Evolutionary conservation across 2,329 filamentous ascomycete species (phyloP), one percentile per base, ranked within the genome.

Genomic region (Zymoseptoria brevis): DNA sequence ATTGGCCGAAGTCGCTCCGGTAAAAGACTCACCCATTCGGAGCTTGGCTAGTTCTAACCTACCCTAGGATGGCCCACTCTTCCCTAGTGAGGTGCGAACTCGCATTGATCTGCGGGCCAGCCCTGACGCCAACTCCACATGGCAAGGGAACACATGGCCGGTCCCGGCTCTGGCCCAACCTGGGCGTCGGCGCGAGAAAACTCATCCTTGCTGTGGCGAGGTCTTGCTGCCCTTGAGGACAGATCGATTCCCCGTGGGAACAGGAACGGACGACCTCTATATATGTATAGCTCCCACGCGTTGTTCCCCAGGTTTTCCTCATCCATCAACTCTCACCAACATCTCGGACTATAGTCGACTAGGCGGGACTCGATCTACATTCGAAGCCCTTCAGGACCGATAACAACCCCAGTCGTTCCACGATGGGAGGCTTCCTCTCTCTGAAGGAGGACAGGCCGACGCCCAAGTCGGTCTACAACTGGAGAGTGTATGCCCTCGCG

Each of bases 381-480:
- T 11, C 35, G 16, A 7, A 6, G 11, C 16, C 13, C 13, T 7
- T n/a, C 16, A 45, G 35, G 35, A 45, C 35, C 13, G 29, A 26
- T 29, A 8, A 26, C 16, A 24, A 8, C 22, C 19, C 7, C 22
- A 11, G 3, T n/a, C 41, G 52, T 21, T 51, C 26, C 60, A 71
- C 8, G 30, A 75, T 74, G 73, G 72, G 71, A 51, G 62, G 62
- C 60, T 66, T 74, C 55, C 68, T 74, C 50, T 67, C 70, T 8
- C 61, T 75, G 51, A 71, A 73, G 58, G 72, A 74, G 62, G 72
- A 73, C 53, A 63, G 81, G 64, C 81, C 81, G 16, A 84, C 81
- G 60, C 82, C 81, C 21, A 79, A 77, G 68, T 75, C 74, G 56
- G 81, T 84, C 58, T 84, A 84, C 76, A 84, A 84, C 71, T 84